A percentile compares a stretch with the other conserved stretches of the same genome.
Conservation (phyloP, 148 eudicot genomes). For the Chenopodium suecicum region DNA sequence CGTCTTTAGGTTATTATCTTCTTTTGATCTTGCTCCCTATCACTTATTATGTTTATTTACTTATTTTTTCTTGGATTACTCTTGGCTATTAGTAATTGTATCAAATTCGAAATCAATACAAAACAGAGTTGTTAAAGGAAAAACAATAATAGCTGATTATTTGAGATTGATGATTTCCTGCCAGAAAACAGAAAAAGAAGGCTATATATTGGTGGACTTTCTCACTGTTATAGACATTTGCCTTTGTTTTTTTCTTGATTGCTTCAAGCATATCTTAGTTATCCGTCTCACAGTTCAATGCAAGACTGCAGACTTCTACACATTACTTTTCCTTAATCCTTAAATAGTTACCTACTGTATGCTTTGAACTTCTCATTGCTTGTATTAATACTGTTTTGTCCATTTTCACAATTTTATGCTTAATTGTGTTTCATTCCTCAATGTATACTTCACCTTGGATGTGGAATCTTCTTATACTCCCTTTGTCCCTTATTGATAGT, state of each 20-base stretch:
- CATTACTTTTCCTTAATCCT: background rate
- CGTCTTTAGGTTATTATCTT: constrained; percentile 53
- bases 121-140: background rate
- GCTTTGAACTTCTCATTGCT: background rate
- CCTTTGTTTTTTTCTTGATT: background rate
- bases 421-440: background rate
- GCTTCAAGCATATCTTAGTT: background rate
- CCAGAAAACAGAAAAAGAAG: background rate
- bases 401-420: background rate
- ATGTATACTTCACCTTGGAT: background rate
- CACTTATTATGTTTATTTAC: background rate
- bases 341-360: background rate
- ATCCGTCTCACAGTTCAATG: background rate
- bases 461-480: background rate
- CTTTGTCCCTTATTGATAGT: too few relatives aligned
- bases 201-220: background rate
- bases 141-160: background rate
- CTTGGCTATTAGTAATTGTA: background rate
- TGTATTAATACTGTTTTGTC: background rate
- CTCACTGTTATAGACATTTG: background rate
- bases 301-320: too few relatives aligned
- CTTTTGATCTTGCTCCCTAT: constrained; percentile 14
- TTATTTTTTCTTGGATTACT: background rate
- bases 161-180: background rate
- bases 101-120: background rate